Percentiles rank a stretch among this genome's conserved stretches.
These are phyloP conservation scores for Aspergillus sp. DNA, from an alignment of 2,329 filamentous ascomycete genomes.

Conservation along the genomic window DNA sequence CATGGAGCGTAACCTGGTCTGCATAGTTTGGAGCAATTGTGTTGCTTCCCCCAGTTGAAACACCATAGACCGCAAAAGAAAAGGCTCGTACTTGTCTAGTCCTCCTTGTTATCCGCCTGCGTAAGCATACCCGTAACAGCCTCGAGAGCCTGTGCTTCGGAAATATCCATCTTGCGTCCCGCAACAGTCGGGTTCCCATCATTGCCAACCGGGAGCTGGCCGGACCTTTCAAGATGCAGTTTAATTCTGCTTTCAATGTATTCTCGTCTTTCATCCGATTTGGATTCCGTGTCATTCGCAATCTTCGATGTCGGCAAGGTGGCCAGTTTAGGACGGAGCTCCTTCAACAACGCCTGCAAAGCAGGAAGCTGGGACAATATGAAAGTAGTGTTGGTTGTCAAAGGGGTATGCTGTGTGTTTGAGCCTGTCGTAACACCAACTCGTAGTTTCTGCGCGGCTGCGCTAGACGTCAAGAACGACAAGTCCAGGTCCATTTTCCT, in stretches of 20 bases:
- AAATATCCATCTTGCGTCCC: slow-evolving; percentile 40
- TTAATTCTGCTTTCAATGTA: slow-evolving; percentile 82
- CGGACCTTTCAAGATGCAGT: slow-evolving; percentile 67
- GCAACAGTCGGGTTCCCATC: slow-evolving; percentile 36
- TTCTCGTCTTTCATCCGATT: slow-evolving; percentile 68
- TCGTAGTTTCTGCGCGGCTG: slow-evolving; percentile 48
- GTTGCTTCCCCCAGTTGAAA: background rate
- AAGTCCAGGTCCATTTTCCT: slow-evolving; percentile 39
- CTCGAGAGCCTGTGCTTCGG: slow-evolving; percentile 44
- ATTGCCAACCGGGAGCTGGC: slow-evolving; percentile 36
- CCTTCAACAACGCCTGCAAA: slow-evolving; percentile 67
- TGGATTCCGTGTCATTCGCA: slow-evolving; percentile 49
- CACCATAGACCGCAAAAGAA: background rate
- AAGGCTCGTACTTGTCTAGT: slow-evolving; percentile 5
- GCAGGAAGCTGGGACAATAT: slow-evolving; percentile 80
- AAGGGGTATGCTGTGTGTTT: slow-evolving; percentile 35
- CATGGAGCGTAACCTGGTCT: slow-evolving; percentile 37
- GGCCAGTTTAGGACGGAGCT: slow-evolving; percentile 65
- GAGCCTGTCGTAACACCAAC: slow-evolving; percentile 41
- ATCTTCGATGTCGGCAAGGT: slow-evolving; percentile 39
- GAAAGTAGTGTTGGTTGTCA: slow-evolving; percentile 60
- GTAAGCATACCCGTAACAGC: slow-evolving; percentile 37
- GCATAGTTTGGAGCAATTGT: slow-evolving; percentile 9
- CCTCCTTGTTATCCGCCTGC: slow-evolving; percentile 22
- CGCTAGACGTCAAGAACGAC: slow-evolving; percentile 57